phyloP scores from a whole-genome alignment of 306 rosid species.

The Vigna radiata region DNA sequence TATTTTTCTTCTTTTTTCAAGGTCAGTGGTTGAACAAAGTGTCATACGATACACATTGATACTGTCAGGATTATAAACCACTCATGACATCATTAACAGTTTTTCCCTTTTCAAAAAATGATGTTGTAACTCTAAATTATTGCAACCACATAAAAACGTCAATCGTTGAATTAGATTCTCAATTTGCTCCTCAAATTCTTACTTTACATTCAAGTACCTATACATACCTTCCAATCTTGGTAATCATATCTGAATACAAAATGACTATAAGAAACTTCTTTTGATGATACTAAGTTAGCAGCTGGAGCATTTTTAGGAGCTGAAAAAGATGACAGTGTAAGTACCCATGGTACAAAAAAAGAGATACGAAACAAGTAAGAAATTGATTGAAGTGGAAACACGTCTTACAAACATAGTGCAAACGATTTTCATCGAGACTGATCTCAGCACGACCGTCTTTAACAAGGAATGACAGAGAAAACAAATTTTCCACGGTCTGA shows the following conservation, averaged over 20 bases:
- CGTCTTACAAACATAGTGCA: conserved; percentile 74
- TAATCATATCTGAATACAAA: conserved; percentile 85
- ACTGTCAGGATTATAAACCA: not conserved
- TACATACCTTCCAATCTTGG: conserved; percentile 85
- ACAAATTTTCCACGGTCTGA: conserved; percentile 85
- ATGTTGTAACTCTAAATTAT: not conserved
- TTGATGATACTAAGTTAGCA: conserved; percentile 53
- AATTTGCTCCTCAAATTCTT: not conserved
- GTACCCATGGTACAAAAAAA: not conserved
- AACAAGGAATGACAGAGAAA: conserved; percentile 79
- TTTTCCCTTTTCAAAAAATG: not conserved
- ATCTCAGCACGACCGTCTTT: conserved; percentile 89
- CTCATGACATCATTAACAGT: not conserved
- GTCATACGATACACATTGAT: not conserved
- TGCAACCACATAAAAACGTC: not conserved
- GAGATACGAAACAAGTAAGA: not conserved
- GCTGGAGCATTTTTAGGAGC: conserved; percentile 84
- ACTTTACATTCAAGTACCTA: not conserved
- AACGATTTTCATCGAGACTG: conserved; percentile 55
- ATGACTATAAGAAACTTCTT: conserved; percentile 64
- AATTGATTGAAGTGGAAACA: conserved; percentile 5
- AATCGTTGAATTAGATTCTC: not conserved
- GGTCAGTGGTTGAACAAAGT: not conserved
- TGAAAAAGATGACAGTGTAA: conserved; percentile 44
- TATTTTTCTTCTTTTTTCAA: not conserved